Conservation (phyloP, 345 rosid species). For the Salix brachista region DNA sequence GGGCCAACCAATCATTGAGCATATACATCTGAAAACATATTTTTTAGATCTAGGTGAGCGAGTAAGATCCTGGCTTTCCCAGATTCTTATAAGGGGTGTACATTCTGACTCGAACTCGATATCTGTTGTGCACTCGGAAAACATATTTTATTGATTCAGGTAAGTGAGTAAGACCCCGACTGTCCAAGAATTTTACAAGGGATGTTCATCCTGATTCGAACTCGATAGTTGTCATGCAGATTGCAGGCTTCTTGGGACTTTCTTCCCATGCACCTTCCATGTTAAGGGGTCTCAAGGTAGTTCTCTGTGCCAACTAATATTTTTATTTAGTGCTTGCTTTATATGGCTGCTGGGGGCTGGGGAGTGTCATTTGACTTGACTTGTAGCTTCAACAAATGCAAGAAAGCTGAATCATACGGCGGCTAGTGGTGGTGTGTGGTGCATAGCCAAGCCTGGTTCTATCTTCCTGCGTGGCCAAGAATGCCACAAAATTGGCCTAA, state of each 20-base stretch:
- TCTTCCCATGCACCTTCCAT: background rate
- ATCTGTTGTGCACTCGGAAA: fast-evolving
- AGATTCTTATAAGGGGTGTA: no score
- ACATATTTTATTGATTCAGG: no score
- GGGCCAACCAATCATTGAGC: background rate
- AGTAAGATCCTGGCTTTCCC: fast-evolving
- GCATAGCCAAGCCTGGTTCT: no score
- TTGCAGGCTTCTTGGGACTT: no score
- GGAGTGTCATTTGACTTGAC: background rate
- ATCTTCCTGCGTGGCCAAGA: background rate
- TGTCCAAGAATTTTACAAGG: no score
- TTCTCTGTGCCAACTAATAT: background rate
- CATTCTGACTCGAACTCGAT: no score
- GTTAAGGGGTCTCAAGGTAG: background rate
- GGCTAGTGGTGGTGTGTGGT: no score
- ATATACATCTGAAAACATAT: no score
- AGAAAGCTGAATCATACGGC: no score
- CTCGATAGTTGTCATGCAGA: no score
- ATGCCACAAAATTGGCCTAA: background rate
- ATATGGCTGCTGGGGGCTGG: background rate
- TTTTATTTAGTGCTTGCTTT: background rate
- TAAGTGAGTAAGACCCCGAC: fast-evolving
- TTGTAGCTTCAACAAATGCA: background rate
- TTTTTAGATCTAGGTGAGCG: no score
- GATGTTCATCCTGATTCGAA: fast-evolving